These are phyloP conservation scores for Moesziomyces sp. DNA, from an alignment of 1,284 basidiomycete genomes.

Conservation along the genomic window DNA sequence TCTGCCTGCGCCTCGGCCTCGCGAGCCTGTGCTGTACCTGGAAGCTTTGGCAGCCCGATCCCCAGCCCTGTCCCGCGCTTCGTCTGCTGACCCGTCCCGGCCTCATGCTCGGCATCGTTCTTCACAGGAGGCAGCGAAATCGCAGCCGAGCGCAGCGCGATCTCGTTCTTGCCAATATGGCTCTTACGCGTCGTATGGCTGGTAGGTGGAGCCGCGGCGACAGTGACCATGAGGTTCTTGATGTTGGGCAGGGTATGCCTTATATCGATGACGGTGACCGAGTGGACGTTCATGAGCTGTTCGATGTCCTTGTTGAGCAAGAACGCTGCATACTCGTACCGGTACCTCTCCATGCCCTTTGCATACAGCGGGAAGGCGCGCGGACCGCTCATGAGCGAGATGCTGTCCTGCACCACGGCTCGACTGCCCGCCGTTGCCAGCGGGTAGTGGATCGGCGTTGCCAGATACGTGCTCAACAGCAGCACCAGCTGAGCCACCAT, in stretches of 20 bases:
- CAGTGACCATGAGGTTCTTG: slow-evolving; percentile 88
- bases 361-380: slow-evolving; percentile 80
- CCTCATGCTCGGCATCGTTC: not conserved
- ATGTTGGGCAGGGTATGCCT: slow-evolving; percentile 95
- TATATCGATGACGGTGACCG: slow-evolving; percentile 81
- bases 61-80: slow-evolving; percentile 24
- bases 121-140: not conserved
- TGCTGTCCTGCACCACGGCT: slow-evolving; percentile 59
- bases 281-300: slow-evolving; percentile 64
- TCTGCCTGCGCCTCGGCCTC: slow-evolving; percentile 16
- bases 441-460: slow-evolving; percentile 59
- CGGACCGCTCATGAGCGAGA: slow-evolving; percentile 64
- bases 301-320: slow-evolving; percentile 97
- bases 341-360: slow-evolving; percentile 91
- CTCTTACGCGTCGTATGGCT: slow-evolving; percentile 37
- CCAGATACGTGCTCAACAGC: slow-evolving; percentile 57
- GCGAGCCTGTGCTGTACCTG: not conserved
- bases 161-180: slow-evolving; percentile 48
- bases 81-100: not conserved
- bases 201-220: slow-evolving; percentile 68
- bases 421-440: slow-evolving; percentile 60
- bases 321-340: slow-evolving; percentile 98
- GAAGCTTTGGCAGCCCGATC: slow-evolving; percentile 17
- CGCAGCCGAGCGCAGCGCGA: slow-evolving; percentile 21
- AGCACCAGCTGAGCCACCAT: slow-evolving; percentile 62